Percentiles rank a stretch among this genome's conserved stretches.
Evolutionary conservation across 177 flowering plant genomes (phyloP).

Genomic region (Vitis hybrid): DNA sequence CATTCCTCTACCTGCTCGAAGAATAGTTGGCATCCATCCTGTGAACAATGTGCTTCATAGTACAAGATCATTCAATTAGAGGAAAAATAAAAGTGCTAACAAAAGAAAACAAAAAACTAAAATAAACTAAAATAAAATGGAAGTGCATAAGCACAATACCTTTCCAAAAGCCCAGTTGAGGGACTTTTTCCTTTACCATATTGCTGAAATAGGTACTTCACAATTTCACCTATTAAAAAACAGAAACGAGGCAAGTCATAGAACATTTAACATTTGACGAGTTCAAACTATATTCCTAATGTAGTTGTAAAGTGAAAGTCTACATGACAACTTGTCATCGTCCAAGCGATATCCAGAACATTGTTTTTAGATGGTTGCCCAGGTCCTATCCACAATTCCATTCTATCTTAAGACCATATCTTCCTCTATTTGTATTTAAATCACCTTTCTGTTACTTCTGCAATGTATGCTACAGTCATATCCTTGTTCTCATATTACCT

Average conservation of each 20-base stretch:
- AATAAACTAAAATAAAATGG: background rate
- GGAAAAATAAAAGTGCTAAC: background rate
- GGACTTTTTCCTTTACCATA: conserved; percentile 67
- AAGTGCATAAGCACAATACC: conserved; percentile 27
- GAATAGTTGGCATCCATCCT: conserved; percentile 84
- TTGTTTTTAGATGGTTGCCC: too few relatives aligned
- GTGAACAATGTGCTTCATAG: conserved; percentile 62
- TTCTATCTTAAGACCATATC: too few relatives aligned
- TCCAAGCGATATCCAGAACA: too few relatives aligned
- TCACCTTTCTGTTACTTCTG: too few relatives aligned
- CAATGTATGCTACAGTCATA: too few relatives aligned
- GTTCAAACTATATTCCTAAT: too few relatives aligned
- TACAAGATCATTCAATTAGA: background rate
- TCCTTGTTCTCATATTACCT: too few relatives aligned
- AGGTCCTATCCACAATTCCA: too few relatives aligned
- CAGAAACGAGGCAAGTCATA: background rate
- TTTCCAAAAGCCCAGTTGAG: conserved; percentile 64
- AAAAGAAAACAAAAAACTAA: background rate
- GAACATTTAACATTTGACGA: background rate
- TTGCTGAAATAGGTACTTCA: conserved; percentile 62
- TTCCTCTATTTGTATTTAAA: too few relatives aligned
- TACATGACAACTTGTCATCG: too few relatives aligned
- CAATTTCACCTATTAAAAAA: conserved; percentile 58
- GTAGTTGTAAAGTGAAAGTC: too few relatives aligned
- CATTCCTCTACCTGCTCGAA: conserved; percentile 87